These are phyloP conservation scores for Triticum monococcum DNA, from an alignment of 176 grass and related monocot species.

Conservation along the genomic window DNA sequence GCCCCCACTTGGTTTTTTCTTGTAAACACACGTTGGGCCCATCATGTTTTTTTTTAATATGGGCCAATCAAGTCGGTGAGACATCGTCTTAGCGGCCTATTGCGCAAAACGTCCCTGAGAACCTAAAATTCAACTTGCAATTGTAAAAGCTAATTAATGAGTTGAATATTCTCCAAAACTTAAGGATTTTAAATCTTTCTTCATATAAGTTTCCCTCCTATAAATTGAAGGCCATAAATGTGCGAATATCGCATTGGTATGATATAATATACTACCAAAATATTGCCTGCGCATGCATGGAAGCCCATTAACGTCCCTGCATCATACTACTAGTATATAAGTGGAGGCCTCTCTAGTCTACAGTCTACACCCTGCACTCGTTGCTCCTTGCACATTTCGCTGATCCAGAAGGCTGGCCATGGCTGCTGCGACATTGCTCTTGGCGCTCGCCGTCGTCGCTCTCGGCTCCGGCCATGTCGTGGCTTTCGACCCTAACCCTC, in stretches of 20 bases:
- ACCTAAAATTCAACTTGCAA: neutral
- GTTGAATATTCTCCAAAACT: neutral
- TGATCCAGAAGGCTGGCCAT: neutral
- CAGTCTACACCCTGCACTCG: no score
- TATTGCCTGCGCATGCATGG: no score
- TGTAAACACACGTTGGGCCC: neutral
- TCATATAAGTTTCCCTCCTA: no score
- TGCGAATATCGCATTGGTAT: no score
- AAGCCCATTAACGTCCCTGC: neutral
- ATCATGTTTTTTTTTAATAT: no score
- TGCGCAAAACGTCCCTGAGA: neutral
- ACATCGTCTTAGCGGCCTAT: neutral
- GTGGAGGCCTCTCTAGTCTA: no score
- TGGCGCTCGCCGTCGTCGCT: neutral
- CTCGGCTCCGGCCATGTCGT: conserved; percentile 16
- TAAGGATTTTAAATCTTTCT: no score
- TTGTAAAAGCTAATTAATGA: neutral
- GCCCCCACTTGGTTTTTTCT: neutral
- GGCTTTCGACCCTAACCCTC: conserved; percentile 50
- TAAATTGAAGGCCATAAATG: no score
- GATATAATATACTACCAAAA: no score
- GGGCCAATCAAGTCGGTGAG: neutral
- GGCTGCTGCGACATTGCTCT: neutral
- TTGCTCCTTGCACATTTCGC: no score
- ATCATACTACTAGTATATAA: no score